Evolutionary conservation across 2,329 filamentous ascomycete species (phyloP).

Genomic region (Sporothrix dimorphospora): DNA sequence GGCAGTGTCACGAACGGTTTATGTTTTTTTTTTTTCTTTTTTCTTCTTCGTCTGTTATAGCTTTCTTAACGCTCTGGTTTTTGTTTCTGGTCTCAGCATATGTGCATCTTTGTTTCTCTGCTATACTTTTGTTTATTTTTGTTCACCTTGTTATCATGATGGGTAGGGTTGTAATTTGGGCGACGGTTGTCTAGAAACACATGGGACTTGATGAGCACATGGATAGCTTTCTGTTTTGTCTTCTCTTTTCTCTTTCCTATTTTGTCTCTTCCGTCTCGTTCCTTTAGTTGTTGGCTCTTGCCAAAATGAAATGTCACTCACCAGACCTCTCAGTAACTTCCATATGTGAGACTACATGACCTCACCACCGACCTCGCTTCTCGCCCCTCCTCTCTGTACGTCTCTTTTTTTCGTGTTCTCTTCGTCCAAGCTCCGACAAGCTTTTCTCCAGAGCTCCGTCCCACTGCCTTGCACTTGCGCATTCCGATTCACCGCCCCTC

Average conservation of each 20-base stretch:
- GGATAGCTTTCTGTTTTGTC: not conserved
- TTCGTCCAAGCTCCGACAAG: conserved; percentile 19
- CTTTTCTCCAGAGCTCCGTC: not conserved
- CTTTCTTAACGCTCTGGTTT: not conserved
- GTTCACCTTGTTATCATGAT: not conserved
- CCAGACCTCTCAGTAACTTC: not conserved
- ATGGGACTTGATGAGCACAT: not conserved
- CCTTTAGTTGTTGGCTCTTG: not conserved
- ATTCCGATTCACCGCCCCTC: not conserved
- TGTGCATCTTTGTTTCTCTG: not conserved
- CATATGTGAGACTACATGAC: not conserved
- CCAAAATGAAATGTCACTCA: not conserved
- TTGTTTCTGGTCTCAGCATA: not conserved
- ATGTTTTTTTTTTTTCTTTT: not conserved
- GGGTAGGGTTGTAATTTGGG: not conserved
- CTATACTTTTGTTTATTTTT: not conserved
- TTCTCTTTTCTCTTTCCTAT: not conserved
- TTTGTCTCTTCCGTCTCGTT: not conserved
- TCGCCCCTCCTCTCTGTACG: not conserved
- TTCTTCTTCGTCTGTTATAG: no score
- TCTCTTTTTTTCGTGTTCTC: not conserved
- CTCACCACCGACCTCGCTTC: not conserved
- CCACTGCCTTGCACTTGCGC: not conserved
- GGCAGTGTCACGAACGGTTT: not conserved
- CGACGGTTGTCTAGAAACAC: not conserved